Conservation (phyloP, 352 stramenopile genomes). For the Pythium dissimile region DNA sequence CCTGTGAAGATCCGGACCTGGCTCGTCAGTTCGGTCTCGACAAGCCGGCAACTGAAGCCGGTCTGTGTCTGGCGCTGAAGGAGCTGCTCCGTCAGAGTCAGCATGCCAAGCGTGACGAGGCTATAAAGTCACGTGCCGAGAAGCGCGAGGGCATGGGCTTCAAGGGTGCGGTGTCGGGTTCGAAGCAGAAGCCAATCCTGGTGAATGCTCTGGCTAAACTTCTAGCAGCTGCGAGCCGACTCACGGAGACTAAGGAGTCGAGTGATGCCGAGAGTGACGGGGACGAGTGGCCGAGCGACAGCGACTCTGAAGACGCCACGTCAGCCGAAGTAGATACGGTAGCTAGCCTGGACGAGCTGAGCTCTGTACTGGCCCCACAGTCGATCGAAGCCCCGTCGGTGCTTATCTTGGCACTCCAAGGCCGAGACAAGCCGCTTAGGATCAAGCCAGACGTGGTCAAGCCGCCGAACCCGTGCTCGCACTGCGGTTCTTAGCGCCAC, state of each 20-base stretch:
- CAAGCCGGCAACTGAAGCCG: neutral
- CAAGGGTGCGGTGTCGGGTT: neutral
- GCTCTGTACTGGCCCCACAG: neutral
- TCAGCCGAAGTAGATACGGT: no score
- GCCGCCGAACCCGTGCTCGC: neutral
- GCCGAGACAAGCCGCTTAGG: neutral
- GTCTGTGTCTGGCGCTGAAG: neutral
- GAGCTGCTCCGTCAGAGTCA: neutral
- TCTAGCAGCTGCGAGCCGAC: neutral
- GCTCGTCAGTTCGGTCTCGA: neutral
- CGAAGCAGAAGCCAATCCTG: neutral
- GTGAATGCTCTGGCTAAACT: neutral
- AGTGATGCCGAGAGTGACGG: neutral
- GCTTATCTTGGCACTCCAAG: neutral
- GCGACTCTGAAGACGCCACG: neutral
- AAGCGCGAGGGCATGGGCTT: neutral
- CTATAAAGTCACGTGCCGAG: neutral
- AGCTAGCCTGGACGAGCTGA: neutral
- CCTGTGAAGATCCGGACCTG: conserved; percentile 3
- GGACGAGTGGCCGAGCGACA: neutral
- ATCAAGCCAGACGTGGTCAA: neutral
- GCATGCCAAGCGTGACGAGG: conserved; percentile 1
- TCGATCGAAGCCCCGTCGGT: neutral
- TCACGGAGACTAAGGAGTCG: neutral
- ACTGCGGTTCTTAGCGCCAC: conserved; percentile 7